Conservation (phyloP, 2,329 filamentous ascomycete species). For the Ustulina deusta region DNA sequence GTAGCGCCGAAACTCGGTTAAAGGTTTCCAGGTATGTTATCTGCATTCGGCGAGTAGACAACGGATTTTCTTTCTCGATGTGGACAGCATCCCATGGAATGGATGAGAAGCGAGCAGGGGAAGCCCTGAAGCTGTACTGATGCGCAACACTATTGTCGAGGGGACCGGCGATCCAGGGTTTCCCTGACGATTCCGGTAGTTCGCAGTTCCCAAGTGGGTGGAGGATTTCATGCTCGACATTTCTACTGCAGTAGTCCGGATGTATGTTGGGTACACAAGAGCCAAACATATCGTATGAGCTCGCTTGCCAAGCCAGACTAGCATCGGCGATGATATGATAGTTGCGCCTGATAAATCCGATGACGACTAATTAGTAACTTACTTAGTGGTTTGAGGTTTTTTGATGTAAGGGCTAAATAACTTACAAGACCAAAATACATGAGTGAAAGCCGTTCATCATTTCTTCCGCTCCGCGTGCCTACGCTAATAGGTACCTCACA, state of each 20-base stretch:
- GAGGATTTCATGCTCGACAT: constrained; percentile 32
- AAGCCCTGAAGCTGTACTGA: constrained; percentile 19
- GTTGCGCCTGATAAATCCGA: neutral
- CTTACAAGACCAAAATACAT: constrained; percentile 4
- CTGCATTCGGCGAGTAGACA: constrained; percentile 23
- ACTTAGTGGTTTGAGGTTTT: neutral
- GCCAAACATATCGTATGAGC: neutral
- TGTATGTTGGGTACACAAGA: constrained; percentile 9
- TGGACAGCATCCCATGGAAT: constrained; percentile 17
- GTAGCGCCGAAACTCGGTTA: constrained; percentile 13
- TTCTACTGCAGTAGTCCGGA: constrained; percentile 18
- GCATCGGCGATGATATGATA: constrained; percentile 8
- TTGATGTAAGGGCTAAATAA: neutral
- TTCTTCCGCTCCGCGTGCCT: too few species aligned
- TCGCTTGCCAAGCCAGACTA: constrained; percentile 27
- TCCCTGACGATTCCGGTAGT: constrained; percentile 19
- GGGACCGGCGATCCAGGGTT: constrained; percentile 8
- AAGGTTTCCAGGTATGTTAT: constrained; percentile 7
- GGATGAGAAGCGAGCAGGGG: neutral
- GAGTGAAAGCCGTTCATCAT: neutral
- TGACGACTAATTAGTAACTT: constrained; percentile 2
- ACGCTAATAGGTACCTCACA: neutral
- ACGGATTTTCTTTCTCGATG: constrained; percentile 27
- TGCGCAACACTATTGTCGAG: neutral
- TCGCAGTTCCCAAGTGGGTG: constrained; percentile 7